These are phyloP conservation scores for Penicillium sp. DNA, from an alignment of 2,329 filamentous ascomycete genomes.

Conservation along the genomic window DNA sequence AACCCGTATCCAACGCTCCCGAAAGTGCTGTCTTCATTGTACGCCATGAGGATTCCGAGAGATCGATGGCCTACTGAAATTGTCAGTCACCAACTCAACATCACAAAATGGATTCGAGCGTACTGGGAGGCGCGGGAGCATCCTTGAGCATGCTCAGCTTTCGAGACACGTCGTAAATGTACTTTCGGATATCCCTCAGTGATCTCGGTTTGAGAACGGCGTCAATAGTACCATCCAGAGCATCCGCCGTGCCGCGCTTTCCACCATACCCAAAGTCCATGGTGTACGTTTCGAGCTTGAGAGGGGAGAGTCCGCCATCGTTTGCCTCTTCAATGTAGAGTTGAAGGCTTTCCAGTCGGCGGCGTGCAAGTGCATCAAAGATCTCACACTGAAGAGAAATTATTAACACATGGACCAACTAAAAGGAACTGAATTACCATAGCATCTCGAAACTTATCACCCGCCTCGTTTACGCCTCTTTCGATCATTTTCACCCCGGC, in stretches of 20 bases:
- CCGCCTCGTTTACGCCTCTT: constrained; percentile 37
- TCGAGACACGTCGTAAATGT: not conserved
- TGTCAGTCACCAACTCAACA: not conserved
- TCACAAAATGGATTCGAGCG: not conserved
- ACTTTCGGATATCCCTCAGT: not conserved
- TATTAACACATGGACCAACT: not conserved
- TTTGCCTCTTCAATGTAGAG: not conserved
- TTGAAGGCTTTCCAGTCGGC: not conserved
- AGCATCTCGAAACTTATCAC: constrained; percentile 47
- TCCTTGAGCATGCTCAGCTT: not conserved
- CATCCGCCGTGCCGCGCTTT: not conserved
- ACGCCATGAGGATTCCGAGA: not conserved
- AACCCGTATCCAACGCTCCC: not conserved
- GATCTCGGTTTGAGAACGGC: not conserved
- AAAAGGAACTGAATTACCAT: constrained; percentile 39
- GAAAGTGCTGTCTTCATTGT: not conserved
- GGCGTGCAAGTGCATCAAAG: not conserved
- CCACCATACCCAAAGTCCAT: not conserved
- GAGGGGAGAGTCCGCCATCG: not conserved
- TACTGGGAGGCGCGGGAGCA: not conserved
- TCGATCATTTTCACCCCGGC: constrained; percentile 20
- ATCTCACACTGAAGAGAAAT: not conserved
- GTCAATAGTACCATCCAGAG: not conserved
- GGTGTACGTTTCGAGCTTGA: constrained; percentile 1
- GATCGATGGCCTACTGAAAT: not conserved